A percentile compares a stretch with the other conserved stretches of the same genome.
Evolutionary conservation across 352 stramenopile genomes (phyloP).

Genomic region (Globisporangium paroecandrum): DNA sequence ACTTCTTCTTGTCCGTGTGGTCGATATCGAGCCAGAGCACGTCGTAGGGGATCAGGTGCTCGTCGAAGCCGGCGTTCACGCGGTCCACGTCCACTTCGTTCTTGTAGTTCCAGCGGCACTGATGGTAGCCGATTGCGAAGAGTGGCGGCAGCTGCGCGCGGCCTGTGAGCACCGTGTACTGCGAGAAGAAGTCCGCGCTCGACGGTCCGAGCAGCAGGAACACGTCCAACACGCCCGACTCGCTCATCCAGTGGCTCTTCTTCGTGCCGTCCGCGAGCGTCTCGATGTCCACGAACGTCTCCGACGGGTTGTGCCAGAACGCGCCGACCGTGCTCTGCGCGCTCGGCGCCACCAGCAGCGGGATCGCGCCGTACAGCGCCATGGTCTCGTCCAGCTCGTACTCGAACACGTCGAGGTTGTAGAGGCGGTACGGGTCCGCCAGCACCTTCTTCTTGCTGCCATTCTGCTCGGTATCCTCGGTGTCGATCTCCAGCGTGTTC

Average conservation of each 20-base stretch:
- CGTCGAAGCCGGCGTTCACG: constrained; percentile 91
- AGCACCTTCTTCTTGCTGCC: constrained; percentile 29
- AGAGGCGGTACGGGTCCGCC: constrained; percentile 97
- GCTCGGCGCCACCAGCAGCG: constrained; percentile 63
- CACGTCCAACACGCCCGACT: constrained; percentile 96
- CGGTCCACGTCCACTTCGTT: constrained; percentile 95
- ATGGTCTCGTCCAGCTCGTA: constrained; percentile 99
- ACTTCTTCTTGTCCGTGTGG: constrained; percentile 98
- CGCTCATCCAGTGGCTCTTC: constrained; percentile 91
- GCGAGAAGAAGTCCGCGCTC: constrained; percentile 76
- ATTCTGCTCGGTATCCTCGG: neutral
- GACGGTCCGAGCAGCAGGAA: constrained; percentile 93
- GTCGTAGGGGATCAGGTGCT: constrained; percentile 98
- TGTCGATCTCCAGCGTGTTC: constrained; percentile 67
- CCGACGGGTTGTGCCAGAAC: constrained; percentile 99
- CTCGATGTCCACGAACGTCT: constrained; percentile 98
- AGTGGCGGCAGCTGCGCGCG: constrained; percentile 91
- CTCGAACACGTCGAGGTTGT: constrained; percentile 99
- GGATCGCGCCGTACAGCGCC: constrained; percentile 94
- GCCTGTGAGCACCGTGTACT: constrained; percentile 95
- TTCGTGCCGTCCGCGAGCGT: constrained; percentile 51
- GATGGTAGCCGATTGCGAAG: constrained; percentile 98
- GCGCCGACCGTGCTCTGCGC: constrained; percentile 85
- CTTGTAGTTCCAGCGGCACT: constrained; percentile 99
- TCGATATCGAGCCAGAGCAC: constrained; percentile 99